Evolutionary conservation across 2,329 filamentous ascomycete genomes (phyloP).

Genomic region (Trichoderma hamatum): DNA sequence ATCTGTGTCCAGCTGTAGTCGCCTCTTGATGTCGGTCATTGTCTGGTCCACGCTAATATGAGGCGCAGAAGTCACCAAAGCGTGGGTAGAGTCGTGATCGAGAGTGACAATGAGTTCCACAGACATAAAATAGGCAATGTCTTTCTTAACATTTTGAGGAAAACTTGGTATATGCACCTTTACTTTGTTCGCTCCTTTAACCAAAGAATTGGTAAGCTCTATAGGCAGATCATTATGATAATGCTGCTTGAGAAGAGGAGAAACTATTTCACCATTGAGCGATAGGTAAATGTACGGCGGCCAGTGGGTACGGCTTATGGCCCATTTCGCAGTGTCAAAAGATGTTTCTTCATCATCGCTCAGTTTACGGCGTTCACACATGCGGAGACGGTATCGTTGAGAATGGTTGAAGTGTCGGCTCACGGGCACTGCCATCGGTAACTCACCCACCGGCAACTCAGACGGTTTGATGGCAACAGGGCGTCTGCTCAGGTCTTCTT

Average conservation of each 20-base stretch:
- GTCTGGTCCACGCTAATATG: conserved; percentile 53
- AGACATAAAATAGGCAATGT: conserved; percentile 58
- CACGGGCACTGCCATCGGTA: conserved; percentile 38
- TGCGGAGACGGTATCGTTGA: conserved; percentile 69
- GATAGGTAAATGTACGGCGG: conserved; percentile 69
- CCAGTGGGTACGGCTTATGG: conserved; percentile 67
- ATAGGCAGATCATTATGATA: conserved; percentile 75
- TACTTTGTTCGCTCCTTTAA: conserved; percentile 63
- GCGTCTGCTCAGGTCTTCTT: conserved; percentile 42
- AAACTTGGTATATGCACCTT: conserved; percentile 49
- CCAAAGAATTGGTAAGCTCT: conserved; percentile 68
- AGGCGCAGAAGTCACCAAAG: conserved; percentile 42
- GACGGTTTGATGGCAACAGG: conserved; percentile 35
- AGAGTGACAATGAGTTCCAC: conserved; percentile 69
- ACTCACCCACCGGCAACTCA: conserved; percentile 34
- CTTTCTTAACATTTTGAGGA: conserved; percentile 34
- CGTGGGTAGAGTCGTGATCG: conserved; percentile 49
- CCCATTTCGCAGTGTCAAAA: conserved; percentile 60
- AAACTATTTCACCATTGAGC: conserved; percentile 64
- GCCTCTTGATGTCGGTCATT: conserved; percentile 58
- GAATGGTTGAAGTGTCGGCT: conserved; percentile 54
- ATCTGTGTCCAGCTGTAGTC: conserved; percentile 51
- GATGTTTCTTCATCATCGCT: conserved; percentile 24
- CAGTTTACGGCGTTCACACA: conserved; percentile 47
- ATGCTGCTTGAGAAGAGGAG: conserved; percentile 67